Evolutionary conservation across 441 rosid species (phyloP), one percentile per base, ranked within the genome.

Genomic region (Croton setiger): DNA sequence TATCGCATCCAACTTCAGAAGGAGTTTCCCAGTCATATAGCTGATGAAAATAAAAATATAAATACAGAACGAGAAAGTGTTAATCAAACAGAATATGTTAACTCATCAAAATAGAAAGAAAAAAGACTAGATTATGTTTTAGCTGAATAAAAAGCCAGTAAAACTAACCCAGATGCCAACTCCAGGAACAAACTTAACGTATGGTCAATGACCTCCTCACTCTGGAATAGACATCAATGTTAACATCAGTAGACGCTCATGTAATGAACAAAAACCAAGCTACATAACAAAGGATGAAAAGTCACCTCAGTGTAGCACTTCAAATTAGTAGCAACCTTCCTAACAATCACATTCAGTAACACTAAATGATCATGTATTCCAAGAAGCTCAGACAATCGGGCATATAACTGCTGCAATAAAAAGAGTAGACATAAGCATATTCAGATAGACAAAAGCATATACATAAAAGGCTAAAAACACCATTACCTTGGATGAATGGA

Each of bases 21-120:
- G 99, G 79, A 96, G 82, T 83, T 90, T 96, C 72, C 99, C 99
- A 65, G 98, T 92, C 99, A 93, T 96, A 76, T 91, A 96, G 73
- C 99, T 96, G 87, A 72, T 5, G 4, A 14, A 27, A 63, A 35
- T 12, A 5, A 21, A 8, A 52, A 27, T 7, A 23, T 60, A 20
- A 65, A 71, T 67, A 77, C 36, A 15, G 47, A 44, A 27, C 44
- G 49, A 59, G 51, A 39, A 69, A 36, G 45, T 14, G 68, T 60
- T 49, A 21, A 56, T 67, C 55, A 76, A 43, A 68, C 63, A 74
- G 64, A 39, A 27, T 47, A 65, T 45, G 70, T 45, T 47, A 66
- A 64, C 61, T 69, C 43, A 31, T 75, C 48, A 45, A 48, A 63
- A 74, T 8, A 68, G 72, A 71, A 66, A 9, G 66, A 17, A 52